These are phyloP conservation scores for Exidia glandulosa DNA, from an alignment of 768 basidiomycete genomes.

Conservation along the genomic window DNA sequence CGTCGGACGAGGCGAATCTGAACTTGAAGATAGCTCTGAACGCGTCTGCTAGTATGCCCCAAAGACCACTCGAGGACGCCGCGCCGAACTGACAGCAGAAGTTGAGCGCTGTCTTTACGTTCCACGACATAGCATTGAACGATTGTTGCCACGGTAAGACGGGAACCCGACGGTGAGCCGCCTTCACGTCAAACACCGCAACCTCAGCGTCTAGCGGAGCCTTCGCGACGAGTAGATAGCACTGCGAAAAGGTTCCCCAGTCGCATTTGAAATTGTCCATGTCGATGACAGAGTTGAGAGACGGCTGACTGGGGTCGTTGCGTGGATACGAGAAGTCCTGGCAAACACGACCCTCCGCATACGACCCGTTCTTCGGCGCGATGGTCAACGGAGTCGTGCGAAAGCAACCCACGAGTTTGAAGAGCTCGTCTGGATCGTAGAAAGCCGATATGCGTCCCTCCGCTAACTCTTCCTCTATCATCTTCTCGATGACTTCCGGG, in stretches of 20 bases:
- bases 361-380: not conserved
- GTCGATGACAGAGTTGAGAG: constrained; percentile 22
- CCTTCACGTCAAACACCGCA: constrained; percentile 27
- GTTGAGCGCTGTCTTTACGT: constrained; percentile 22
- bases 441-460: not conserved
- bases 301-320: constrained; percentile 11
- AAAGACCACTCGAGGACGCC: constrained; percentile 19
- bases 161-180: constrained; percentile 14
- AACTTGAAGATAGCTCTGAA: constrained; percentile 18
- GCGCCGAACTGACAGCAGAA: constrained; percentile 20
- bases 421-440: not conserved
- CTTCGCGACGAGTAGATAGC: constrained; percentile 14
- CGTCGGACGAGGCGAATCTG: constrained; percentile 5
- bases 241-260: constrained; percentile 29
- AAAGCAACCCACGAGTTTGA: not conserved
- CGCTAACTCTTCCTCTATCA: not conserved
- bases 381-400: not conserved
- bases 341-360: not conserved
- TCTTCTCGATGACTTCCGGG: not conserved
- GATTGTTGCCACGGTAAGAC: constrained; percentile 17
- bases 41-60: constrained; percentile 22
- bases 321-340: constrained; percentile 26
- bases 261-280: constrained; percentile 19
- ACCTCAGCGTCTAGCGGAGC: constrained; percentile 24
- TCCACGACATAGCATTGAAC: constrained; percentile 15